Conservation (phyloP, 495 filamentous ascomycete genomes). For the Aspergillus incahuasiensis region DNA sequence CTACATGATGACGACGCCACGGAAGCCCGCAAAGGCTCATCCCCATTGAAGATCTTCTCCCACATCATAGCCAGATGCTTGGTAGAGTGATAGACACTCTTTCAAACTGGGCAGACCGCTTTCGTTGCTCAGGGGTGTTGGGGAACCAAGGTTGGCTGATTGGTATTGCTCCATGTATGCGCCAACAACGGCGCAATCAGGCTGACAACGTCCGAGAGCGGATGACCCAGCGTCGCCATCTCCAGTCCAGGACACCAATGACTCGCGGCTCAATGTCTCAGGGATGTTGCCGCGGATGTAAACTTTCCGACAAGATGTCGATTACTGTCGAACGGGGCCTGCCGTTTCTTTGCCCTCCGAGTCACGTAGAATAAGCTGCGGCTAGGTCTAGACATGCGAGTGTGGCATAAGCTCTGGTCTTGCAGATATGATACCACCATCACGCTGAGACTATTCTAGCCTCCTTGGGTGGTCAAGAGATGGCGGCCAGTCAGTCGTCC, state of each 20-base stretch:
- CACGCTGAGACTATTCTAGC: too few species aligned
- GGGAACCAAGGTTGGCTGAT: neutral
- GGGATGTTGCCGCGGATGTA: constrained; percentile 11
- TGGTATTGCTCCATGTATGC: neutral
- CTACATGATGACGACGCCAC: constrained; percentile 5
- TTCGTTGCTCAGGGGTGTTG: neutral
- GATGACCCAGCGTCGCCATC: constrained; percentile 12
- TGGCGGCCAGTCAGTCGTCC: too few species aligned
- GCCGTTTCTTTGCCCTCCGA: too few species aligned
- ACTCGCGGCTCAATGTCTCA: constrained; percentile 10
- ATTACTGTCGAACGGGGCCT: too few species aligned
- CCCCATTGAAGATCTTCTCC: constrained; percentile 1
- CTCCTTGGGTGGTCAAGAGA: too few species aligned
- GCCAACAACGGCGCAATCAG: neutral
- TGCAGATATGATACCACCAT: too few species aligned
- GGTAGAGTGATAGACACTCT: neutral
- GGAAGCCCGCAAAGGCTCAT: neutral
- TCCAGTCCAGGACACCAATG: constrained; percentile 14
- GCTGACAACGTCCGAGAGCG: constrained; percentile 6
- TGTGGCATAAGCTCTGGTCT: too few species aligned
- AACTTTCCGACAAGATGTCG: too few species aligned
- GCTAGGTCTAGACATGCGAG: too few species aligned
- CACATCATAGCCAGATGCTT: constrained; percentile 5
- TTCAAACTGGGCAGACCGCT: neutral
- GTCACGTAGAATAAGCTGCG: too few species aligned